Evolutionary conservation across 2,329 filamentous ascomycete genomes (phyloP).

Genomic region (Ophiosphaerella korrae): DNA sequence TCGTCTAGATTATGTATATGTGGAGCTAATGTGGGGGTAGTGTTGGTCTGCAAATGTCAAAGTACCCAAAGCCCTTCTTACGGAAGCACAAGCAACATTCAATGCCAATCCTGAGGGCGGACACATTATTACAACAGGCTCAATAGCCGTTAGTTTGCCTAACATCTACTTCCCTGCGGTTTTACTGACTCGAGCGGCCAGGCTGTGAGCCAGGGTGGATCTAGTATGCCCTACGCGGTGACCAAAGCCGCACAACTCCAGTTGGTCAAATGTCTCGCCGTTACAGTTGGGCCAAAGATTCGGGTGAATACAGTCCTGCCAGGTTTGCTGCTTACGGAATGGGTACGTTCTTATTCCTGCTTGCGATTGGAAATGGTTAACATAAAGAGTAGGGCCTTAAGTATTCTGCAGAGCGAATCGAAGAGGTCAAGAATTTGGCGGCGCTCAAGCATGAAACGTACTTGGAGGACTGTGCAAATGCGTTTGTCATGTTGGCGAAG

Average conservation of each 20-base stretch:
- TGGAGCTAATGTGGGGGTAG: conserved; percentile 31
- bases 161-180: conserved; percentile 4
- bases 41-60: conserved; percentile 68
- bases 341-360: conserved; percentile 24
- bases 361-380: background rate
- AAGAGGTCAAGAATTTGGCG: conserved; percentile 60
- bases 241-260: conserved; percentile 77
- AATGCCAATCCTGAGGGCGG: conserved; percentile 67
- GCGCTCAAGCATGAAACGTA: conserved; percentile 64
- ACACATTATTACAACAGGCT: conserved; percentile 66
- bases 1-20: conserved; percentile 17
- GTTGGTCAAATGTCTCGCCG: conserved; percentile 68
- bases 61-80: conserved; percentile 56
- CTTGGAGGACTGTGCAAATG: conserved; percentile 60
- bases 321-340: conserved; percentile 66
- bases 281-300: conserved; percentile 66
- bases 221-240: conserved; percentile 73
- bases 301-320: conserved; percentile 70
- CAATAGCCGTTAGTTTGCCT: conserved; percentile 57
- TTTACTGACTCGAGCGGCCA: conserved; percentile 19
- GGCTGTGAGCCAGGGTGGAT: conserved; percentile 58
- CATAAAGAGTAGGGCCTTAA: conserved; percentile 53
- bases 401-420: conserved; percentile 64
- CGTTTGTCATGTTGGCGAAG: conserved; percentile 60
- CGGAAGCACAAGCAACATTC: conserved; percentile 63